phyloP scores from a whole-genome alignment of 345 rosid genomes.

The Eucalyptus victrix region DNA sequence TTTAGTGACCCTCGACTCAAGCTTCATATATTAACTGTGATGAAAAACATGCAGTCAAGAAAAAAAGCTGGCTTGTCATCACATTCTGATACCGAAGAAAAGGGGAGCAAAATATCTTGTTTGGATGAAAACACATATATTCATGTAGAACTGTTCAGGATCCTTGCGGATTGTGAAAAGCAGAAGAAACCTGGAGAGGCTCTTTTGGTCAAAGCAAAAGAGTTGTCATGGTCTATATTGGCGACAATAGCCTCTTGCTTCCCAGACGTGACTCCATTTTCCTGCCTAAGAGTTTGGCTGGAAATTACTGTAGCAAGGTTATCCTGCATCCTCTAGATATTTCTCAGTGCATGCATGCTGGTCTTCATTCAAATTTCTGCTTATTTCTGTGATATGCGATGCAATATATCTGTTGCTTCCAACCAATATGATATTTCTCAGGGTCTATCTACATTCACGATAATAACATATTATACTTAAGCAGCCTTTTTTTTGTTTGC shows the following conservation, averaged over 20 bases:
- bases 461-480: background rate
- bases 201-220: constrained; percentile 82
- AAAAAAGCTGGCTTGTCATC: constrained; percentile 44
- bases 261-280: constrained; percentile 69
- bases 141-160: constrained; percentile 77
- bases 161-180: constrained; percentile 89
- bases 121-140: constrained; percentile 41
- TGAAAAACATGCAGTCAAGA: constrained; percentile 71
- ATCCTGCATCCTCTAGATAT: background rate
- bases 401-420: background rate
- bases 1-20: constrained; percentile 81
- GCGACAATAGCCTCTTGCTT: constrained; percentile 97
- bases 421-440: background rate
- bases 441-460: background rate
- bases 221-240: constrained; percentile 89
- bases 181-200: constrained; percentile 71
- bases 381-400: background rate
- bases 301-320: constrained; percentile 99
- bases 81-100: constrained; percentile 25
- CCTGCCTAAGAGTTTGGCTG: constrained; percentile 91
- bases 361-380: background rate
- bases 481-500: background rate
- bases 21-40: constrained; percentile 74
- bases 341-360: background rate
- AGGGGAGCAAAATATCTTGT: constrained; percentile 26